A percentile compares a stretch with the other conserved stretches of the same genome.
phyloP scores from a whole-genome alignment of 2,329 filamentous ascomycete genomes.

The Colletotrichum sp. region DNA sequence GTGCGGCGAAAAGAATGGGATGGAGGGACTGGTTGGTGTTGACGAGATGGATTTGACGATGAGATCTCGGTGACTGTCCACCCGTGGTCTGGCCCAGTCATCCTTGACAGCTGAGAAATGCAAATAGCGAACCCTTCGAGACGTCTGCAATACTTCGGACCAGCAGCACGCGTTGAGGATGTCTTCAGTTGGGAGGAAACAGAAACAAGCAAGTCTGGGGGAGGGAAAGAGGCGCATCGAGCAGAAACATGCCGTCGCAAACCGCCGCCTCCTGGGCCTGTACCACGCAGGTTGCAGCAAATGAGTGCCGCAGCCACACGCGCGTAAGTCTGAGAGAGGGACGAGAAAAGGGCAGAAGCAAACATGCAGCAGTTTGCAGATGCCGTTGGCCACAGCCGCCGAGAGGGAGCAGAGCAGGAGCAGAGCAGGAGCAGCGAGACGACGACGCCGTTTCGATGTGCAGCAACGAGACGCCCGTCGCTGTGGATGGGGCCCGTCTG shows the following conservation, averaged over 20 bases:
- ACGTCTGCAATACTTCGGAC: not conserved
- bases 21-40: not conserved
- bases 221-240: not conserved
- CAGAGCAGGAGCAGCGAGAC: not conserved
- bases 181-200: not conserved
- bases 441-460: not conserved
- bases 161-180: not conserved
- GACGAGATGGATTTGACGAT: not conserved
- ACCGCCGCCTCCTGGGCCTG: not conserved
- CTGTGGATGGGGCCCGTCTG: not conserved
- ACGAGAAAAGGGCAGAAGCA: not conserved
- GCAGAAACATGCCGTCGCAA: not conserved
- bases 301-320: not conserved
- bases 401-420: not conserved
- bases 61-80: not conserved
- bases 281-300: not conserved
- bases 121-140: not conserved
- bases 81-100: not conserved
- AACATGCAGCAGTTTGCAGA: not conserved
- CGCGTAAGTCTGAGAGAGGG: not conserved
- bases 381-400: not conserved
- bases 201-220: not conserved
- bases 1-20: not conserved
- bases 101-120: not conserved
- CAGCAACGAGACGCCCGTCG: not conserved